Base-by-base conservation (phyloP, 345 rosid species). In the Bruguiera sexangula region DNA sequence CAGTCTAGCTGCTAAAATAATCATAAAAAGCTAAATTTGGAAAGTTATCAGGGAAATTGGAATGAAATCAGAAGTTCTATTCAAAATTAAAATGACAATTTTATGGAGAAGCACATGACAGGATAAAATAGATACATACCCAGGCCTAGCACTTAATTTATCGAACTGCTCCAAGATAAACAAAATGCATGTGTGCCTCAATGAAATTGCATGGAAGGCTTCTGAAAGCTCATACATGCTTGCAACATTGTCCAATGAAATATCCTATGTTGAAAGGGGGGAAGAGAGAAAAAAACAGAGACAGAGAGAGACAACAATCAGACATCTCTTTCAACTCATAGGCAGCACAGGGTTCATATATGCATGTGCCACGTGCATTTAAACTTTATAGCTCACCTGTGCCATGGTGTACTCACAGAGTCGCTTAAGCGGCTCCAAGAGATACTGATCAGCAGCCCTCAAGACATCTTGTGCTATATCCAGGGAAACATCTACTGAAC, bases 391-490 rank as follows among this genome's bases (percentile, higher is more conserved):
- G 76, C 92, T 79, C 76, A 95, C 99, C 96, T 87, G 93, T 72
- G 97, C 99, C 73, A 95, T 95, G 62, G 94, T 85, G 79, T 95
- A 95, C 79, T 92, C 99, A 36, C 99, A 95, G 15, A 86, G 96
- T 55, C 99, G 92, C 85, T 95, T 95, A 46, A 95, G 91, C 62
- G 96, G 97, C 83, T 95, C 98, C 78, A 95, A 77, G 50, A 95
- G 97, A 86, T 95, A 95, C 76, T 92, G 99, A 77, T 95, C 99
- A 15, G 99, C 98, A 67, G 99, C 98, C 86, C 99, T 84, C 20
- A 95, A 91, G 71, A 95, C 94, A 89, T 92, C 99, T 85, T 95
- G 92, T 52, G 99, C 85, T 68, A 92, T 86, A 72, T 86, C 93
- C 60, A 82, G 82, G 6, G 91, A 82, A 74, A 95, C 86, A 85